phyloP scores from a whole-genome alignment of 2,329 filamentous ascomycete genomes.

The Botrytis elliptica region DNA sequence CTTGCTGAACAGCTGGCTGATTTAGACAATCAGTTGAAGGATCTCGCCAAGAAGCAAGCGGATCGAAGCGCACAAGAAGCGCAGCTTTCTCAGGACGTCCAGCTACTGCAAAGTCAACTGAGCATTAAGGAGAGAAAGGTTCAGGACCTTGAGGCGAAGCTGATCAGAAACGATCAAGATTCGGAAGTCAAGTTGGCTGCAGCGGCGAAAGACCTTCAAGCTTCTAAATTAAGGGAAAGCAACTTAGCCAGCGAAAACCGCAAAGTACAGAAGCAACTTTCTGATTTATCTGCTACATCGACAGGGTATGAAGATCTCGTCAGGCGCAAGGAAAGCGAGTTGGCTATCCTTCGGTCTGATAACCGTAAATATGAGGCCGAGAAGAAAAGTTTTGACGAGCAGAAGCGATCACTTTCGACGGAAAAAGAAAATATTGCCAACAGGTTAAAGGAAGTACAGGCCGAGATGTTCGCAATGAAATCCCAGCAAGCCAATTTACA shows the following conservation, averaged over 20 bases:
- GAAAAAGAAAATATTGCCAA: constrained; percentile 78
- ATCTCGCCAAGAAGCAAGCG: constrained; percentile 68
- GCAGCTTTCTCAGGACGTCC: constrained; percentile 76
- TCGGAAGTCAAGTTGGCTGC: constrained; percentile 79
- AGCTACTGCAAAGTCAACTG: constrained; percentile 88
- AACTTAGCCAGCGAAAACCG: constrained; percentile 78
- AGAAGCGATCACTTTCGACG: constrained; percentile 66
- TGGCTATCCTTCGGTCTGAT: constrained; percentile 80
- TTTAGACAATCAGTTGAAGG: constrained; percentile 68
- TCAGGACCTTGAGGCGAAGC: constrained; percentile 79
- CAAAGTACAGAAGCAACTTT: constrained; percentile 78
- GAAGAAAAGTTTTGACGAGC: constrained; percentile 72
- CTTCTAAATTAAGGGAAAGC: constrained; percentile 69
- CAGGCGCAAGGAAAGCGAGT: constrained; percentile 88
- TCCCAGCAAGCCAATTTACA: constrained; percentile 82
- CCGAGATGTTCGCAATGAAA: constrained; percentile 82
- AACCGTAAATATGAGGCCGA: constrained; percentile 81
- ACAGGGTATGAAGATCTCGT: constrained; percentile 95
- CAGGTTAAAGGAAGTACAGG: constrained; percentile 79
- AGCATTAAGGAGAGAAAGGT: constrained; percentile 86
- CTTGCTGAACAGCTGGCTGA: constrained; percentile 65
- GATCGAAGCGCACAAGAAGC: constrained; percentile 76
- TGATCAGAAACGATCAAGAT: constrained; percentile 84
- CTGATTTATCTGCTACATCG: constrained; percentile 84
- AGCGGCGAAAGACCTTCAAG: constrained; percentile 76